Conservation (phyloP, 352 stramenopile genomes). For the Phytophthora colocasiae region DNA sequence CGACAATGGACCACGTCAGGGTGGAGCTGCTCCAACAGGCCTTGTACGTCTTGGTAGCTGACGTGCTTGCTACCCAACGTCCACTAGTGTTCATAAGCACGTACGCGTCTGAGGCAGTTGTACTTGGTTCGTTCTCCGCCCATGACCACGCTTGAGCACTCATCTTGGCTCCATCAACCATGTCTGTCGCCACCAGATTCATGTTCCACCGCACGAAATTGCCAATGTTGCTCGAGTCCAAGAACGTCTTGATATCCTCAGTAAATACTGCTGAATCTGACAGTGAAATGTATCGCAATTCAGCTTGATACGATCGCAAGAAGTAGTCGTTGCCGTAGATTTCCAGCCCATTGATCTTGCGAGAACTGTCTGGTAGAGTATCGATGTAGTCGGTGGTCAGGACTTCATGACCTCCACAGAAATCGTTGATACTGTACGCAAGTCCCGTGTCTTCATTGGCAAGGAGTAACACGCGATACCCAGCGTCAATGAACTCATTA, state of each 20-base stretch:
- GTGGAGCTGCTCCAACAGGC: slow-evolving; percentile 50
- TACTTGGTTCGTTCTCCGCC: slow-evolving; percentile 51
- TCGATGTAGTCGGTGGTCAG: slow-evolving; percentile 49
- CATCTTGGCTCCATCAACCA: slow-evolving; percentile 56
- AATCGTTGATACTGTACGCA: slow-evolving; percentile 45
- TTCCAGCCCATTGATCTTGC: slow-evolving; percentile 45
- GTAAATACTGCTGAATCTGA: slow-evolving; percentile 35
- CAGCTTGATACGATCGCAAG: slow-evolving; percentile 50
- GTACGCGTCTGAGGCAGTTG: slow-evolving; percentile 28
- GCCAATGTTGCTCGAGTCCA: slow-evolving; percentile 47
- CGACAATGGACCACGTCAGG: slow-evolving; percentile 48
- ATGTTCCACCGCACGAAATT: slow-evolving; percentile 66
- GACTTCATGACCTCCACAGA: slow-evolving; percentile 51
- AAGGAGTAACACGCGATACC: slow-evolving; percentile 50
- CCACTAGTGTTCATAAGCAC: slow-evolving; percentile 46
- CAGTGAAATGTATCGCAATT: slow-evolving; percentile 62
- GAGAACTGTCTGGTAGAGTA: slow-evolving; percentile 39
- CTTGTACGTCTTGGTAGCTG: slow-evolving; percentile 34
- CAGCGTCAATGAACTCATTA: slow-evolving; percentile 44
- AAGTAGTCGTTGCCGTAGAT: slow-evolving; percentile 61
- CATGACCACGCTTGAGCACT: slow-evolving; percentile 57
- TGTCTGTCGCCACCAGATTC: slow-evolving; percentile 57
- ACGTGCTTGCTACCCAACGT: slow-evolving; percentile 41
- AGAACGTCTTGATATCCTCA: slow-evolving; percentile 33
- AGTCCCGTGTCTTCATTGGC: slow-evolving; percentile 54